phyloP scores from a whole-genome alignment of 2,329 filamentous ascomycete genomes.

The Pyrenophora tritici-repentis region DNA sequence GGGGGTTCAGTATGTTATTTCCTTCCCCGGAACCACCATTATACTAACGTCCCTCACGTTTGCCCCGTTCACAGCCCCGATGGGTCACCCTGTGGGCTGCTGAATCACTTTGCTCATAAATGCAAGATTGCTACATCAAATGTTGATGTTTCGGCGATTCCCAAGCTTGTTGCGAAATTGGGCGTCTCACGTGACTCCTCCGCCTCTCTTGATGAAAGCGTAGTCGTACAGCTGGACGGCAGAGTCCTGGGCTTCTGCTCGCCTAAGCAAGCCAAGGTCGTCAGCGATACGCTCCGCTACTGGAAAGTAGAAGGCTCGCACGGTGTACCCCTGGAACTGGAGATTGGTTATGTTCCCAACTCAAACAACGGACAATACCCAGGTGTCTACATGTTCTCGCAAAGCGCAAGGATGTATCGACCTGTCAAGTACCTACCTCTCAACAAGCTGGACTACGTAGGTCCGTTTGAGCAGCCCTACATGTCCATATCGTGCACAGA shows the following conservation, averaged over 20 bases:
- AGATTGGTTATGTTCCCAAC: conserved; percentile 88
- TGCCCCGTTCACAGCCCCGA: conserved; percentile 98
- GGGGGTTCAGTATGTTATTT: conserved; percentile 70
- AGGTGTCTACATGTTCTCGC: conserved; percentile 90
- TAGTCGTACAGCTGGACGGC: conserved; percentile 89
- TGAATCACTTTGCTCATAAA: conserved; percentile 95
- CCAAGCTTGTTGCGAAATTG: conserved; percentile 74
- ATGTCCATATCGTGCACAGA: conserved; percentile 97
- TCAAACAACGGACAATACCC: conserved; percentile 94
- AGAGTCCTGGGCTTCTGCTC: conserved; percentile 88
- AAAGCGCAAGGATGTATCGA: conserved; percentile 81
- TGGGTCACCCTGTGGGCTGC: conserved; percentile 88
- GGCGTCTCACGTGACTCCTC: conserved; percentile 78
- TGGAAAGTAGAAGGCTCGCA: conserved; percentile 94
- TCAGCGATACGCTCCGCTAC: conserved; percentile 85
- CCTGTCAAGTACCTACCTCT: conserved; percentile 91
- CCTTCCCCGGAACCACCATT: background rate
- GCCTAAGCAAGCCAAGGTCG: conserved; percentile 77
- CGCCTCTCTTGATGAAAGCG: conserved; percentile 78
- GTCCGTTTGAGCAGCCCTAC: conserved; percentile 94
- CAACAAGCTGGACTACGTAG: conserved; percentile 84
- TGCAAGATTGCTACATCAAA: conserved; percentile 82
- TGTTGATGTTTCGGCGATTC: conserved; percentile 75
- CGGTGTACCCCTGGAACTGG: conserved; percentile 78
- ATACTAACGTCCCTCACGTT: background rate